Percentiles rank a stretch among this genome's conserved stretches.
phyloP scores from a whole-genome alignment of 2,329 filamentous ascomycete genomes.

The Fonsecaea multimorphosa region DNA sequence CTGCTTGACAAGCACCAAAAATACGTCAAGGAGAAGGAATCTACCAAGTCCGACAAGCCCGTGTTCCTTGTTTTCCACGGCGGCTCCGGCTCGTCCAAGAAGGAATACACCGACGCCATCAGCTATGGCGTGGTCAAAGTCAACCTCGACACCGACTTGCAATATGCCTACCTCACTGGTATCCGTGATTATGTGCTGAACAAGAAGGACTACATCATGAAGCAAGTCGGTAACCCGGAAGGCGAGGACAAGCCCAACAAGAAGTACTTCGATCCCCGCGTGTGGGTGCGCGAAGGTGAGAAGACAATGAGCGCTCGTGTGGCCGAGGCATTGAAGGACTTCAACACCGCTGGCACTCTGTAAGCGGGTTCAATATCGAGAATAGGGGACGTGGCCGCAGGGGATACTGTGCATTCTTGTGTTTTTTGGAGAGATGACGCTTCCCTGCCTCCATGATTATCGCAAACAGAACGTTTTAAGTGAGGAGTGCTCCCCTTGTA shows the following conservation, averaged over 20 bases:
- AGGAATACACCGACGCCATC: conserved; percentile 90
- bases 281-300: conserved; percentile 92
- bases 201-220: conserved; percentile 93
- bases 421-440: conserved; percentile 21
- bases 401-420: background rate
- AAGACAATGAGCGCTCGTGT: conserved; percentile 92
- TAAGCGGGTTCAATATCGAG: conserved; percentile 54
- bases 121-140: conserved; percentile 97
- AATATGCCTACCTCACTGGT: conserved; percentile 90
- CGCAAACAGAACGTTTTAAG: background rate
- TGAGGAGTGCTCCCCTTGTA: background rate
- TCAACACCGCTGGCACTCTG: conserved; percentile 81
- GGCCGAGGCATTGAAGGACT: conserved; percentile 81
- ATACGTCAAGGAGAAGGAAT: conserved; percentile 82
- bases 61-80: conserved; percentile 99
- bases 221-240: conserved; percentile 91
- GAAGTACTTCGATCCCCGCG: conserved; percentile 89
- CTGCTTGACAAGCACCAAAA: conserved; percentile 96
- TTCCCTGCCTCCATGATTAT: conserved; percentile 1
- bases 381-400: background rate
- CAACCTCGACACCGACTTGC: conserved; percentile 97
- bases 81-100: conserved; percentile 87
- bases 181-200: conserved; percentile 92
- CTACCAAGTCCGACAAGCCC: conserved; percentile 78
- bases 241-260: conserved; percentile 99